Evolutionary conservation across 1,139 yeast species (phyloP).

Genomic region (Pichia terricola): DNA sequence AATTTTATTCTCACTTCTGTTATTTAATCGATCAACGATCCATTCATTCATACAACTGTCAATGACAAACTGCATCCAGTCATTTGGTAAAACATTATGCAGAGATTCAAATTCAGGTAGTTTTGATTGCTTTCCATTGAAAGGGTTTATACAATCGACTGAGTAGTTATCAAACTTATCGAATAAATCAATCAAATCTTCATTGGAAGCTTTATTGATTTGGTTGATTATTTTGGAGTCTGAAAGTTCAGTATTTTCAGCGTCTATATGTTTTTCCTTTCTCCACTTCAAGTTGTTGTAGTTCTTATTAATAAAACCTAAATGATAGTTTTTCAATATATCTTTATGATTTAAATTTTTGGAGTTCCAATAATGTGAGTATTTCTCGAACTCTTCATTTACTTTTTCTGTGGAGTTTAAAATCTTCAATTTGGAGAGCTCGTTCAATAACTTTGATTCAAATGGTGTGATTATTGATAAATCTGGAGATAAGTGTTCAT

Average conservation of each 20-base stretch:
- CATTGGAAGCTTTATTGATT: not conserved
- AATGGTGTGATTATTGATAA: slow-evolving; percentile 6
- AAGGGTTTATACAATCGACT: too few species aligned
- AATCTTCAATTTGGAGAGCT: slow-evolving; percentile 3
- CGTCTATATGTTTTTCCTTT: not conserved
- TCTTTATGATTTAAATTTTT: slow-evolving; percentile 1
- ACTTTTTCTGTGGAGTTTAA: slow-evolving; percentile 4
- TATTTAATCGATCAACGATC: too few species aligned
- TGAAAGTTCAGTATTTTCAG: not conserved
- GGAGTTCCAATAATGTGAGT: not conserved
- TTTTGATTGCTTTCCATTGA: too few species aligned
- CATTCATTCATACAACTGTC: slow-evolving; percentile 2
- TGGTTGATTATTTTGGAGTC: not conserved
- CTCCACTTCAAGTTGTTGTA: slow-evolving; percentile 3
- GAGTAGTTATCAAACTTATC: not conserved
- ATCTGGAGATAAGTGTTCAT: slow-evolving; percentile 1
- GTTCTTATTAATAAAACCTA: slow-evolving; percentile 6
- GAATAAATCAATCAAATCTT: not conserved
- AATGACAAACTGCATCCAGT: slow-evolving; percentile 6
- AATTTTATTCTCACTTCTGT: too few species aligned
- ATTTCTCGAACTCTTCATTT: not conserved
- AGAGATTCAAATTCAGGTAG: not conserved
- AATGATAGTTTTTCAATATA: slow-evolving; percentile 2
- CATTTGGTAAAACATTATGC: slow-evolving; percentile 5
- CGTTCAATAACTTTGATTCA: slow-evolving; percentile 5